Percentiles rank a stretch among this genome's conserved stretches.
phyloP scores from a whole-genome alignment of 108 stramenopile species.

The Skeletonema grethae region DNA sequence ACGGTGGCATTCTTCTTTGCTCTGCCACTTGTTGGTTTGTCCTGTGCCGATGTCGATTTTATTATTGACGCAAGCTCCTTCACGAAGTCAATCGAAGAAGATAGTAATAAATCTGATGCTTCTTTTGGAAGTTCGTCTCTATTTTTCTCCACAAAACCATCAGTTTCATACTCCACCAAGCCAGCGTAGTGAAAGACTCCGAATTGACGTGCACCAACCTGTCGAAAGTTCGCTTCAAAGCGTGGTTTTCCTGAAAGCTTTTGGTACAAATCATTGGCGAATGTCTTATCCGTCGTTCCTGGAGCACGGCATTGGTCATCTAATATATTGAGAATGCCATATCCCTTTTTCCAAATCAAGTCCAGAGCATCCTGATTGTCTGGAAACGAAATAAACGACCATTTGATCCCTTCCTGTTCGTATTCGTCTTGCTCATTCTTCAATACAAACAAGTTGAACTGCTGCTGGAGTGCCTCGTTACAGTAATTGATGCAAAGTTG shows the following conservation, averaged over 20 bases:
- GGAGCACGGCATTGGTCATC: conserved; percentile 66
- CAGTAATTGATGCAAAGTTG: conserved; percentile 89
- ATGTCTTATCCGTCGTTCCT: conserved; percentile 63
- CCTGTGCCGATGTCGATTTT: conserved; percentile 29
- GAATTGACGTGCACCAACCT: conserved; percentile 63
- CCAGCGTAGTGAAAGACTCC: conserved; percentile 73
- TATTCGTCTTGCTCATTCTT: conserved; percentile 70
- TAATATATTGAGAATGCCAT: conserved; percentile 58
- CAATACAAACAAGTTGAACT: conserved; percentile 62
- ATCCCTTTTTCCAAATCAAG: conserved; percentile 79
- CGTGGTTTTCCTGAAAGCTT: conserved; percentile 45
- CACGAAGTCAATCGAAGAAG: conserved; percentile 44
- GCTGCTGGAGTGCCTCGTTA: conserved; percentile 86
- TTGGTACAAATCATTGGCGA: conserved; percentile 52
- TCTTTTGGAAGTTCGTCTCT: conserved; percentile 70
- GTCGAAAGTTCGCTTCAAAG: conserved; percentile 61
- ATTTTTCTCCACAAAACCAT: conserved; percentile 80
- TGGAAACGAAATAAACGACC: conserved; percentile 70
- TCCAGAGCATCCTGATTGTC: conserved; percentile 87
- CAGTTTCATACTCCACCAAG: conserved; percentile 60
- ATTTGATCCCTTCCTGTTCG: conserved; percentile 58
- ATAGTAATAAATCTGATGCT: conserved; percentile 49
- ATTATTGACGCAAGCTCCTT: conserved; percentile 51
- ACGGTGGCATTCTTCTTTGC: conserved; percentile 56
- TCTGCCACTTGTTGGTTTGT: conserved; percentile 30